Evolutionary conservation across 1,139 yeast species (phyloP), one percentile per base, ranked within the genome.

Genomic region (Casaregolazyma lundiana): DNA sequence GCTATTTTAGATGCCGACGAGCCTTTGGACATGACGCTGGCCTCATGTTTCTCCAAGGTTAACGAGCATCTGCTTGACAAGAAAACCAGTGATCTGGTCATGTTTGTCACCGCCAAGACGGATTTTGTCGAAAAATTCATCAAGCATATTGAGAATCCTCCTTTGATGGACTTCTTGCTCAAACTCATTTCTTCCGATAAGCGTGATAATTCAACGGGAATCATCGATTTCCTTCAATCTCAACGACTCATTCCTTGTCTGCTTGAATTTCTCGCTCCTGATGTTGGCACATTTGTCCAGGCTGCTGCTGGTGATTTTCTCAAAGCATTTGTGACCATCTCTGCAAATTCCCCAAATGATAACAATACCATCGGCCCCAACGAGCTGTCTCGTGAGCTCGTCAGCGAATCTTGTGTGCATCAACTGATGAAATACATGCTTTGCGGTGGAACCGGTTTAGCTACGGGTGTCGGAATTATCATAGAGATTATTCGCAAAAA

Each of bases 321-420:
- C 47, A 94, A 92, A 63, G 97, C 97, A 0, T 78, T 94, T 60
- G 86, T 92, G 24, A 84, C 97, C 2, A 86, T 94, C 37, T 87
- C 96, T 26, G 96, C 96, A n/a, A 92, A 92, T 62, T 84, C 94
- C 26, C 86, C 90, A 55, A 72, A 76, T 49, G 83, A 78, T 53
- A 86, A 84, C 58, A 84, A 95, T 15, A 86, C 95, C 3, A 89
- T 92, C 56, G 98, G 99, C 1, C 97, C 98, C 6, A 92, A 92
- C 65, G 97, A 92, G 65, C 73, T 92, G 44, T 88, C 96, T 4
- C 75, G 99, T 53, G 92, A 92, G 63, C 74, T 92, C 46, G 97
- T 90, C 8, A 78, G 86, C 44, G 83, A 81, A 43, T 78, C 80
- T 48, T 81, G 88, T 71, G 73, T 81, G 54, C 70, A 73, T 49